Conservation (phyloP, 306 rosid species). For the Notholithocarpus densiflorus region DNA sequence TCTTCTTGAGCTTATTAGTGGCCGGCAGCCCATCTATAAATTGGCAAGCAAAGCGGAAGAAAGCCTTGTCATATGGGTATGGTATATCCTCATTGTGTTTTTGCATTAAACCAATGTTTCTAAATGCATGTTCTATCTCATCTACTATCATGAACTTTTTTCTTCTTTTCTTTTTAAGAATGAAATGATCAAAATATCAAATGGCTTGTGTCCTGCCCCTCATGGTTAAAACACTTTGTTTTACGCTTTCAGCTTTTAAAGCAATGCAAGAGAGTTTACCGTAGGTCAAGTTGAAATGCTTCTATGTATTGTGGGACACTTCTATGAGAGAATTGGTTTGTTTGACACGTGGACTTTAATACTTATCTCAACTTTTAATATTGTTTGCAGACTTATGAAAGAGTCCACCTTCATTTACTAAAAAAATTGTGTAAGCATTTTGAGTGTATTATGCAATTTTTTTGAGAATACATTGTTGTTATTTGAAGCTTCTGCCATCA, state of each 20-base stretch:
- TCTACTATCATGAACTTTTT: not conserved
- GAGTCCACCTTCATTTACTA: not conserved
- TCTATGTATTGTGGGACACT: not conserved
- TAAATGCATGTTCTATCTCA: not conserved
- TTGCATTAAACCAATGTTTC: not conserved
- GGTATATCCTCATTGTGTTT: not conserved
- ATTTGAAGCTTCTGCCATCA: not conserved
- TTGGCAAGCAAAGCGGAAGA: slow-evolving; percentile 68
- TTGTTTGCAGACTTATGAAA: not conserved
- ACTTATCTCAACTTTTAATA: not conserved
- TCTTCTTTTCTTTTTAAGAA: not conserved
- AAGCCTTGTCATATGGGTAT: slow-evolving; percentile 97
- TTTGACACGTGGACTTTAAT: not conserved
- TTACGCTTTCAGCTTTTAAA: not conserved
- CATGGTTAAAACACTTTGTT: not conserved
- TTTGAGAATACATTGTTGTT: not conserved
- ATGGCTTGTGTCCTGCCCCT: not conserved
- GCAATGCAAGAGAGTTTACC: not conserved
- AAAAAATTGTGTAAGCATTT: not conserved
- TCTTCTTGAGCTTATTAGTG: slow-evolving; percentile 93
- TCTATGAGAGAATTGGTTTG: not conserved
- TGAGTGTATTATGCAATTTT: not conserved
- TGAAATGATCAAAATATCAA: not conserved
- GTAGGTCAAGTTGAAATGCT: not conserved
- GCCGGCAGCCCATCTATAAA: slow-evolving; percentile 79